phyloP scores from a whole-genome alignment of 2,329 filamentous ascomycete species.

The Aotearoamyces nothofagi region DNA sequence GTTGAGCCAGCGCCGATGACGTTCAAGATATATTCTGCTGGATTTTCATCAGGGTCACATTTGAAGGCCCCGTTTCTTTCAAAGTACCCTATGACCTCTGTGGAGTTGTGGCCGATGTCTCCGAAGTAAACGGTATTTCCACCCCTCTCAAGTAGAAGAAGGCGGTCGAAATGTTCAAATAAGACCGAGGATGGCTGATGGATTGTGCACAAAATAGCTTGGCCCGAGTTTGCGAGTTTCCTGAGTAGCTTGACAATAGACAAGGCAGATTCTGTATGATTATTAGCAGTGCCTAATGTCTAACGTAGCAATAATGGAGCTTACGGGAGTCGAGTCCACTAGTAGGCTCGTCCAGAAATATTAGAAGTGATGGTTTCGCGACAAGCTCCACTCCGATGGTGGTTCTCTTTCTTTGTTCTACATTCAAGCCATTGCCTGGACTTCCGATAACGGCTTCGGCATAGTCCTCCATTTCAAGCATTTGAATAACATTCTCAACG shows the following conservation, averaged over 20 bases:
- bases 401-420: slow-evolving; percentile 54
- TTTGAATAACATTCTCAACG: slow-evolving; percentile 78
- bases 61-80: slow-evolving; percentile 44
- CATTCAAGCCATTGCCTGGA: slow-evolving; percentile 66
- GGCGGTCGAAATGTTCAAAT: slow-evolving; percentile 79
- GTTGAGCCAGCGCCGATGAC: slow-evolving; percentile 42
- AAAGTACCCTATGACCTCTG: slow-evolving; percentile 55
- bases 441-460: slow-evolving; percentile 81
- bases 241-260: slow-evolving; percentile 73
- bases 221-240: slow-evolving; percentile 73
- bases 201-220: slow-evolving; percentile 89
- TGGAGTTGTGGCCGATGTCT: no score
- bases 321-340: slow-evolving; percentile 63
- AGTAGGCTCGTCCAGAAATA: slow-evolving; percentile 88
- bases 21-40: slow-evolving; percentile 52
- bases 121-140: no score
- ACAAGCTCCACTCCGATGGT: slow-evolving; percentile 88
- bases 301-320: not conserved
- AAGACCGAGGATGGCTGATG: slow-evolving; percentile 86
- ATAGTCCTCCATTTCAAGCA: slow-evolving; percentile 77
- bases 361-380: slow-evolving; percentile 70
- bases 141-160: no score
- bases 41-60: slow-evolving; percentile 53
- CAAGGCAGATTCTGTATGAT: slow-evolving; percentile 64
- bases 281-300: not conserved